A percentile compares a stretch with the other conserved stretches of the same genome.
phyloP scores from a whole-genome alignment of 179 eudicot genomes.

The Silene coronaria region DNA sequence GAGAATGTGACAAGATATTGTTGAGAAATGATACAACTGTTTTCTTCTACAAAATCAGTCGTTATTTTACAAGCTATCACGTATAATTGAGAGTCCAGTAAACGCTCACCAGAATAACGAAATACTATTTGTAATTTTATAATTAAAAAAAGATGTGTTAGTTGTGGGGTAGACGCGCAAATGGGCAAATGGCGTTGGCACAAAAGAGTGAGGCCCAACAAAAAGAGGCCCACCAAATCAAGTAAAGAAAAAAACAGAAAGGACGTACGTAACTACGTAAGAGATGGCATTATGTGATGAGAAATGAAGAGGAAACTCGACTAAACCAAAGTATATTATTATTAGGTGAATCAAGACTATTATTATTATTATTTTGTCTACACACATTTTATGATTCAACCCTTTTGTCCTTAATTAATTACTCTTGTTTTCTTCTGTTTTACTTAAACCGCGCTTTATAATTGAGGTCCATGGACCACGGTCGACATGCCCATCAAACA shows the following conservation, averaged over 20 bases:
- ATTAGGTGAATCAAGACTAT: not conserved
- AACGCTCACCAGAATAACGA: no score
- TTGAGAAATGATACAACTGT: no score
- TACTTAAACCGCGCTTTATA: not conserved
- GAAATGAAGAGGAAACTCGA: constrained; percentile 14
- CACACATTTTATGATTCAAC: not conserved
- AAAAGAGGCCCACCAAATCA: constrained; percentile 17
- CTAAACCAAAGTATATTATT: no score
- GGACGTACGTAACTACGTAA: not conserved
- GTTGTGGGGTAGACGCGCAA: constrained; percentile 24
- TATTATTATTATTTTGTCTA: not conserved
- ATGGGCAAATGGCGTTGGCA: constrained; percentile 7
- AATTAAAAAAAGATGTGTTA: not conserved
- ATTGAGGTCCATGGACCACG: no score
- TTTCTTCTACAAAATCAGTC: no score
- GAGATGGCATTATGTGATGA: no score
- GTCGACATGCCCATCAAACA: no score
- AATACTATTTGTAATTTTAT: no score
- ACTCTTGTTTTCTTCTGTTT: not conserved
- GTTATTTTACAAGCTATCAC: no score
- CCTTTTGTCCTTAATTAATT: not conserved
- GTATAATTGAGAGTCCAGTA: no score
- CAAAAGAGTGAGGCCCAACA: constrained; percentile 3
- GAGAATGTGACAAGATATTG: no score
- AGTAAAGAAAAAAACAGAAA: not conserved